These are phyloP conservation scores for Suhomyces wounanorum DNA, from an alignment of 1,139 yeast genomes.

Conservation along the genomic window DNA sequence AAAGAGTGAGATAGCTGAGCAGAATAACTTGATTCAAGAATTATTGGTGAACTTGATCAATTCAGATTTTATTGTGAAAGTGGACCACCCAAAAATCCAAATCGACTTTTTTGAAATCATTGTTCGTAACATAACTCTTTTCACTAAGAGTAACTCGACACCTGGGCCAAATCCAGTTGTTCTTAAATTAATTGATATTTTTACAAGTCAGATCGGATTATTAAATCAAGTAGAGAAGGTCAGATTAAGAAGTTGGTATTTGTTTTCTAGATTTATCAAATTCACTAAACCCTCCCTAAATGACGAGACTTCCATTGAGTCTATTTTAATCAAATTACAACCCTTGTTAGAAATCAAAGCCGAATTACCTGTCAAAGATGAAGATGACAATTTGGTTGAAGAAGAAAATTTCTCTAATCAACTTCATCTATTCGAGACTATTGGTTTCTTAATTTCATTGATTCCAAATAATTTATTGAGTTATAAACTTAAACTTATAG, in stretches of 20 bases:
- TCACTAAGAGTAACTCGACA: conserved; percentile 43
- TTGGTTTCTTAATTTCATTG: conserved; percentile 65
- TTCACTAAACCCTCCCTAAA: conserved; percentile 64
- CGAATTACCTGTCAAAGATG: conserved; percentile 52
- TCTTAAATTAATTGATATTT: conserved; percentile 68
- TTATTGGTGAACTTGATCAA: conserved; percentile 67
- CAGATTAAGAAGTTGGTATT: conserved; percentile 85
- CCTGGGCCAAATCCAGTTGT: conserved; percentile 35
- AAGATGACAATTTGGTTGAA: conserved; percentile 54
- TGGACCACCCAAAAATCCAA: conserved; percentile 78
- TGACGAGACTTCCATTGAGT: conserved; percentile 38
- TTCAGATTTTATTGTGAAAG: conserved; percentile 50
- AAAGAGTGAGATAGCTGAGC: conserved; percentile 54
- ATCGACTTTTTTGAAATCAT: conserved; percentile 80
- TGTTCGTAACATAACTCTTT: conserved; percentile 73
- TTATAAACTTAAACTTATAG: conserved; percentile 51
- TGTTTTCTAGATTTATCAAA: conserved; percentile 80
- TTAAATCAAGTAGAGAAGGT: conserved; percentile 74
- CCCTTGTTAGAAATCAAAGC: conserved; percentile 64
- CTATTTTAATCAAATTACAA: conserved; percentile 42
- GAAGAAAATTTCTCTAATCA: conserved; percentile 76
- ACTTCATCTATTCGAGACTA: conserved; percentile 77
- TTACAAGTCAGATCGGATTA: conserved; percentile 79
- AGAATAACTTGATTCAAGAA: conserved; percentile 58
- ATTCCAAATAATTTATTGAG: conserved; percentile 35